Evolutionary conservation across 306 rosid species (phyloP), one percentile per base, ranked within the genome.

Genomic region (Elaeagnus macrophylla): DNA sequence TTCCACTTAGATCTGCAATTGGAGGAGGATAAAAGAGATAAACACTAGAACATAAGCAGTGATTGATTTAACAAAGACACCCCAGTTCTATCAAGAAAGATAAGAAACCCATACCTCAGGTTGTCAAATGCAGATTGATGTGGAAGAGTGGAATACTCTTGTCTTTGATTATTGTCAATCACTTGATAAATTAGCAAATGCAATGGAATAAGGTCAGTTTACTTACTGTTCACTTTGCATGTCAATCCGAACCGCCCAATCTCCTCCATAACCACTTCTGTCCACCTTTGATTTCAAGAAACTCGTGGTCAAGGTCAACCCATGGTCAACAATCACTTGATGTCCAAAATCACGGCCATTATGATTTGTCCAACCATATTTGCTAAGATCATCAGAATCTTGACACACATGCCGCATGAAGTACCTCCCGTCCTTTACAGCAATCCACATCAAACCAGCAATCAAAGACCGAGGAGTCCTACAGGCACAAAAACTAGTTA

Each of bases 401-500:
- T 78, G 81, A 66, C 99, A 91, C 36, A 80, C 57, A 41, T 80
- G 85, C 56, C 82, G 58, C 72, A 80, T 56, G 59, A 57, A 37
- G 67, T 72, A 72, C 60, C 68, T 62, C 48, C 77, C 93, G 0
- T 87, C 95, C 81, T 82, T 81, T 52, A 84, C 73, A 54, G 83
- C 93, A 56, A 91, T 69, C 99, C 99, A 91, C 99, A 91, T 91
- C 48, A 91, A 74, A 56, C 99, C 96, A 43, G 89, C 95, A 35
- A 91, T 66, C 81, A 91, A 75, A 39, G 99, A 91, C 66, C 70
- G 81, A 51, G 95, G 95, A 65, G 95, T 77, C 89, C 99, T 87
- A 38, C 48, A 80, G 17, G 46, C 18, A 37, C 42, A 53, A 36
- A 36, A 67, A 10, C 53, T 32, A 17, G 48, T 35, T n/a, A 68